phyloP scores from a whole-genome alignment of 495 filamentous ascomycete species.

The Trichocladium uniseriatum region DNA sequence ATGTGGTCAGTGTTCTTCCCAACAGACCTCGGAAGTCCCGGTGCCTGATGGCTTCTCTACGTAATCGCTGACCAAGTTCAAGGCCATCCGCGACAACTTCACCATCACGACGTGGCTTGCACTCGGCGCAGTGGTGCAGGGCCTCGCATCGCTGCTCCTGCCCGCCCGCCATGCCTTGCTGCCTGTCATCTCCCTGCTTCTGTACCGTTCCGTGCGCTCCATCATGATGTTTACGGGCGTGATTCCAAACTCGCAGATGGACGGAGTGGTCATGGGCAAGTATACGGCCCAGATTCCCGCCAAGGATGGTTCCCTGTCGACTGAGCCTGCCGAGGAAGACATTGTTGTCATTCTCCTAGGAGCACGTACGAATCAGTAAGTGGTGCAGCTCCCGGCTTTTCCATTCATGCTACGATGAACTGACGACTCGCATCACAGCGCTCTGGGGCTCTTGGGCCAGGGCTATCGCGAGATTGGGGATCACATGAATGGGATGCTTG shows the following conservation, averaged over 20 bases:
- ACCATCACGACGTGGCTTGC: slow-evolving; percentile 11
- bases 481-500: not conserved
- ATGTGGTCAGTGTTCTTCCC: too few relatives aligned
- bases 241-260: not conserved
- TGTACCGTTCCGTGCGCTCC: not conserved
- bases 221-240: not conserved
- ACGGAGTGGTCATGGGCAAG: slow-evolving; percentile 3
- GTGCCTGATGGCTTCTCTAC: too few relatives aligned
- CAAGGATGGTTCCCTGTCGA: not conserved
- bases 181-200: not conserved
- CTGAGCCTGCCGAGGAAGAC: not conserved
- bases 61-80: too few relatives aligned
- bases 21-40: too few relatives aligned
- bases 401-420: too few relatives aligned
- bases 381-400: not conserved
- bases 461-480: not conserved
- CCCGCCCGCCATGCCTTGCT: not conserved
- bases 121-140: not conserved
- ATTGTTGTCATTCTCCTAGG: slow-evolving; percentile 4
- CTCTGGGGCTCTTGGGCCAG: not conserved
- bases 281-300: slow-evolving; percentile 4
- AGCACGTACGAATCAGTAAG: slow-evolving; percentile 5
- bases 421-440: not conserved
- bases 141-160: not conserved
- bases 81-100: slow-evolving; percentile 29